Evolutionary conservation across 164 flowering plant species (phyloP).

Genomic region (Tetracentron sinense): DNA sequence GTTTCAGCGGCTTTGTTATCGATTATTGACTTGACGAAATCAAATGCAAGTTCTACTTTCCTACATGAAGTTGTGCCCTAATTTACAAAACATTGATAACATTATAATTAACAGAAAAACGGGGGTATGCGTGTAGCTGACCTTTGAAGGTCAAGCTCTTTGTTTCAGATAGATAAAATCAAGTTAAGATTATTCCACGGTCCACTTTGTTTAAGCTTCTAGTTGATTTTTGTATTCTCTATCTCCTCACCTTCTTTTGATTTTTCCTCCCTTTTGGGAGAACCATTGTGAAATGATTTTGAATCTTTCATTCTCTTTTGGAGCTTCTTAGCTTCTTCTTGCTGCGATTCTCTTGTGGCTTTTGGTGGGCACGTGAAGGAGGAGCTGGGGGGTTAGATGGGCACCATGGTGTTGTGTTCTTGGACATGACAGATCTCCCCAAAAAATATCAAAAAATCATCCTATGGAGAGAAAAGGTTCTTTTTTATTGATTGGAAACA

Average conservation of each 20-base stretch:
- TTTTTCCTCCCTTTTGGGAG: background rate
- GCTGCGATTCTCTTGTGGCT: constrained; percentile 2
- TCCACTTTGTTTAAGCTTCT: background rate
- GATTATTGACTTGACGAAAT: constrained; percentile 36
- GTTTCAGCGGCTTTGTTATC: constrained; percentile 17
- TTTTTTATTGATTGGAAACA: no score
- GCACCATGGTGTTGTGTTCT: no score
- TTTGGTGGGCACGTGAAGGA: no score
- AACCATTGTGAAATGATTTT: constrained; percentile 11
- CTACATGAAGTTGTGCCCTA: constrained; percentile 40
- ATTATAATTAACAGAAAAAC: background rate
- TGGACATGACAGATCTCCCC: no score
- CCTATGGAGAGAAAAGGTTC: no score
- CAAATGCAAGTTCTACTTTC: constrained; percentile 60
- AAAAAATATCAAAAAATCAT: no score
- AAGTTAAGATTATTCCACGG: constrained; percentile 65
- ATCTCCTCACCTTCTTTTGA: constrained; percentile 3
- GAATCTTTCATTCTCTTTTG: constrained; percentile 6
- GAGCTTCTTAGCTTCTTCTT: constrained; percentile 28
- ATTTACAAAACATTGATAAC: background rate
- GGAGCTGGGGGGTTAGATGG: no score
- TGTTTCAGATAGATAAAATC: constrained; percentile 44
- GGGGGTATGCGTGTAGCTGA: constrained; percentile 21
- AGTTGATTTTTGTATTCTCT: background rate
- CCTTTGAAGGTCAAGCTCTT: constrained; percentile 38